Percentiles rank a stretch among this genome's conserved stretches.
Evolutionary conservation across 2,329 filamentous ascomycete species (phyloP).

Genomic region (Colletotrichum sp.): DNA sequence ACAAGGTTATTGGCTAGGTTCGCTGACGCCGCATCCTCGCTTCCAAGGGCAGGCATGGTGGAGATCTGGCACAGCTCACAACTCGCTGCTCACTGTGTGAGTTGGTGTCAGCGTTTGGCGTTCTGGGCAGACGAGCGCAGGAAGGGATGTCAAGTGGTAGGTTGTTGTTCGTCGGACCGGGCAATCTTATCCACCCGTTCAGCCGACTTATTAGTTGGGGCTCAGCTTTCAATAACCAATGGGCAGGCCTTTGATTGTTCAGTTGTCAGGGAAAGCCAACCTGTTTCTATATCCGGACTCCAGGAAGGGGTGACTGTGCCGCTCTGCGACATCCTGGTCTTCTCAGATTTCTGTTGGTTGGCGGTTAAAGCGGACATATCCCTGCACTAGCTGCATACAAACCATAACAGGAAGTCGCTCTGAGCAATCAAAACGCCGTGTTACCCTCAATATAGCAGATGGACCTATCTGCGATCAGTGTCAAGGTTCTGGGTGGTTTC

Average conservation of each 20-base stretch:
- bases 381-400: neutral
- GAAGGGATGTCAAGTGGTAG: neutral
- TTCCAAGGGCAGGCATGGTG: neutral
- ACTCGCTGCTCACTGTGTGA: neutral
- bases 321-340: neutral
- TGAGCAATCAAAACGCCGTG: neutral
- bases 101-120: neutral
- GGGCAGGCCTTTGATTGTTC: neutral
- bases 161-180: neutral
- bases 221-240: neutral
- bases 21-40: neutral
- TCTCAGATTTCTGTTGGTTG: neutral
- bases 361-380: neutral
- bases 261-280: neutral
- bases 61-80: neutral
- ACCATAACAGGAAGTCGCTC: neutral
- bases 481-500: neutral
- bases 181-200: neutral
- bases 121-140: neutral
- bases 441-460: neutral
- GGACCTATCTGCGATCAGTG: neutral
- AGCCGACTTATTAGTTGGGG: neutral
- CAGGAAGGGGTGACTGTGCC: neutral
- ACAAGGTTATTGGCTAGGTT: neutral
- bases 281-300: neutral